Conservation (phyloP, 2,329 filamentous ascomycete genomes). For the Beauveria sp. region DNA sequence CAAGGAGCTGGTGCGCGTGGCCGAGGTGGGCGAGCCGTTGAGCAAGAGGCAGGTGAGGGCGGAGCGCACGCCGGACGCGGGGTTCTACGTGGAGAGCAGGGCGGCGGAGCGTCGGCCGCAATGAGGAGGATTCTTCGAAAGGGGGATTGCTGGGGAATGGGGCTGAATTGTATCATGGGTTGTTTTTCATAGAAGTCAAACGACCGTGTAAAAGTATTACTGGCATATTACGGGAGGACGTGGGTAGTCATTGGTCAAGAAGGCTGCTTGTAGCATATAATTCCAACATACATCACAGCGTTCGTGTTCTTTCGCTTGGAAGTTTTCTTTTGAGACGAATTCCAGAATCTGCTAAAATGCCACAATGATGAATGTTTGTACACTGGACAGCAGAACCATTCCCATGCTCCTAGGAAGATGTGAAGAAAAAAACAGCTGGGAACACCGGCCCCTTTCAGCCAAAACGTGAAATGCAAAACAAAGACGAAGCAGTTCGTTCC, state of each 20-base stretch:
- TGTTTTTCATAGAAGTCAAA: neutral
- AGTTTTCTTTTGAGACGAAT: neutral
- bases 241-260: neutral
- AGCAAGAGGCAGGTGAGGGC: slow-evolving; percentile 62
- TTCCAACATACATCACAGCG: neutral
- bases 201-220: slow-evolving; percentile 1
- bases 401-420: neutral
- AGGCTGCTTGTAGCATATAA: neutral
- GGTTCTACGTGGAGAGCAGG: slow-evolving; percentile 69
- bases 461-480: neutral
- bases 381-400: neutral
- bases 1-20: slow-evolving; percentile 81
- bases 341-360: neutral
- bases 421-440: neutral
- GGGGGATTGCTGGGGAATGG: neutral
- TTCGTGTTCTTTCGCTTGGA: neutral
- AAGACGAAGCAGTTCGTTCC: neutral
- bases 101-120: slow-evolving; percentile 10
- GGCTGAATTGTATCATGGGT: neutral
- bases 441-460: neutral
- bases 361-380: neutral
- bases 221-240: neutral
- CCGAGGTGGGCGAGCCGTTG: slow-evolving; percentile 63
- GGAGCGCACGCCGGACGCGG: slow-evolving; percentile 65
- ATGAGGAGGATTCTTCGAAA: neutral